phyloP scores from a whole-genome alignment of 2,329 filamentous ascomycete genomes.

The Xylariaceae sp. region DNA sequence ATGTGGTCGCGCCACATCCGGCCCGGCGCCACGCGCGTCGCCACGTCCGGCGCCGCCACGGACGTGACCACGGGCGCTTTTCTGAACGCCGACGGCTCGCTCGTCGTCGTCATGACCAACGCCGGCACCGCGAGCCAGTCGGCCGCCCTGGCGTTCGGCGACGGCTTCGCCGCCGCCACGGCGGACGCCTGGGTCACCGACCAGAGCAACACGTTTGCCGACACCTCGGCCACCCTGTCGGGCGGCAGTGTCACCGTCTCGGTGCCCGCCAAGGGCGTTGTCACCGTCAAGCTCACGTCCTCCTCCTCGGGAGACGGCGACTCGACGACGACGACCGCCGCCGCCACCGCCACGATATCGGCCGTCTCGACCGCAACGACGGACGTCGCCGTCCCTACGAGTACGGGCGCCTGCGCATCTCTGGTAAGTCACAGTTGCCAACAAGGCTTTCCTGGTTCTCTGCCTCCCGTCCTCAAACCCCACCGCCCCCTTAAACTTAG shows the following conservation, averaged over 20 bases:
- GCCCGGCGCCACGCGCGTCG: conserved; percentile 10
- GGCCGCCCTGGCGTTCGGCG: conserved; percentile 6
- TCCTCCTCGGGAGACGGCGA: not conserved
- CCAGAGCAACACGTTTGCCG: conserved; percentile 6
- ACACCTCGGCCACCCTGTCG: conserved; percentile 4
- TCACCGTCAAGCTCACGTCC: conserved; percentile 12
- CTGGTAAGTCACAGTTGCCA: conserved; percentile 1
- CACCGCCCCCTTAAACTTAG: too few species aligned
- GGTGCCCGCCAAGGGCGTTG: conserved; percentile 10
- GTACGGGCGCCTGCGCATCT: not conserved
- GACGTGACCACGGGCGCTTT: conserved; percentile 10
- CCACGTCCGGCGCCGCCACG: conserved; percentile 4
- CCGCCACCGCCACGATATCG: not conserved
- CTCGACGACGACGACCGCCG: not conserved
- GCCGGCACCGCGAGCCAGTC: conserved; percentile 8
- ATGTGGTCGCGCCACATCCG: conserved; percentile 15
- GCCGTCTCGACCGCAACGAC: not conserved
- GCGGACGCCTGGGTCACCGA: conserved; percentile 12
- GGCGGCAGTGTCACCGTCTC: conserved; percentile 9
- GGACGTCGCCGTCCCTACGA: not conserved
- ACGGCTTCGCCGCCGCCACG: conserved; percentile 4
- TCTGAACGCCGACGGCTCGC: conserved; percentile 9
- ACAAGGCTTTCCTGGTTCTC: not conserved
- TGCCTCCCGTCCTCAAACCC: too few species aligned
- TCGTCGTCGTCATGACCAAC: conserved; percentile 10